phyloP scores from a whole-genome alignment of 306 rosid species.

The Quercus cerris region DNA sequence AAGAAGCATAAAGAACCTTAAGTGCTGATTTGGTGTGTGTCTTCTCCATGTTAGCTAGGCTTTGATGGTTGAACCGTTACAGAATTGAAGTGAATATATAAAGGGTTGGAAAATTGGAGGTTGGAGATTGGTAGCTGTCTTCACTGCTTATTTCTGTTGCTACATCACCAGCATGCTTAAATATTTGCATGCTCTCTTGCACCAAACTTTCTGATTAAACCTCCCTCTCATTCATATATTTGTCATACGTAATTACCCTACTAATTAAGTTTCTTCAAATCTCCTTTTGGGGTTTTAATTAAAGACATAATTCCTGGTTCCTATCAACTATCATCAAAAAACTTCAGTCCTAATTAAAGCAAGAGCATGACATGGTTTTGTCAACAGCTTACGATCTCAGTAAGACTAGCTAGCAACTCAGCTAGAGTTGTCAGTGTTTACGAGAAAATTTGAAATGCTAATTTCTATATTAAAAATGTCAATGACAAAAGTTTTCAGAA shows the following conservation, averaged over 20 bases:
- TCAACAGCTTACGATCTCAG: background rate
- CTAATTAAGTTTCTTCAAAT: conserved; percentile 54
- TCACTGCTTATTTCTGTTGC: conserved; percentile 56
- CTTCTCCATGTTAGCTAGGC: conserved; percentile 50
- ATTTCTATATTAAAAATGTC: background rate
- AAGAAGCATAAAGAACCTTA: conserved; percentile 42
- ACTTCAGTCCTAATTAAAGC: background rate
- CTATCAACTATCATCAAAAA: conserved; percentile 17
- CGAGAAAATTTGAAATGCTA: background rate
- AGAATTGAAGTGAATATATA: conserved; percentile 33
- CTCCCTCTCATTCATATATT: conserved; percentile 70
- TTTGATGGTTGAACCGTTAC: conserved; percentile 24
- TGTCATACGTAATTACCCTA: conserved; percentile 29
- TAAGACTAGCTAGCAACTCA: background rate
- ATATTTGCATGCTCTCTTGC: conserved; percentile 56
- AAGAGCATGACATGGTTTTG: background rate
- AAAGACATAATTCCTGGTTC: conserved; percentile 25
- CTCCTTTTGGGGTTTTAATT: conserved; percentile 41
- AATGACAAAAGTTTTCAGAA: background rate
- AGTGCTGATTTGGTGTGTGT: conserved; percentile 50
- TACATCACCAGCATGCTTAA: conserved; percentile 68
- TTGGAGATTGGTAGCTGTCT: conserved; percentile 75
- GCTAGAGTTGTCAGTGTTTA: background rate
- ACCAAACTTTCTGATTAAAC: conserved; percentile 98
- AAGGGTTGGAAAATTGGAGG: conserved; percentile 26